Conservation (phyloP, 192 early-diverging fungal species). For the Thoreauomyces humboldtii region DNA sequence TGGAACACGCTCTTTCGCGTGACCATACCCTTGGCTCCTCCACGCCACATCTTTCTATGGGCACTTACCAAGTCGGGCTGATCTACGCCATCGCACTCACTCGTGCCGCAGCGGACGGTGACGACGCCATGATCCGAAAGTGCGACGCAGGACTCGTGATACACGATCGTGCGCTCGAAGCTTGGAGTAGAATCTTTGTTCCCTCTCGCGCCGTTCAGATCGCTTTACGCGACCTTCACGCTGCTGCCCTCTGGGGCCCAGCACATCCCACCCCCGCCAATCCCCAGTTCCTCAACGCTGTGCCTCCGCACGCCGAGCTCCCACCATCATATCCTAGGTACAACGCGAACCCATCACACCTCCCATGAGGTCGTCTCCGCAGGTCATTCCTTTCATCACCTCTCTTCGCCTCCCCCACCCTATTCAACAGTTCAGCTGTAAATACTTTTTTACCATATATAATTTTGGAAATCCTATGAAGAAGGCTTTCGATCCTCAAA, state of each 20-base stretch:
- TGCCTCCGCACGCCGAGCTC: too few relatives aligned
- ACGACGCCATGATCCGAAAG: not conserved
- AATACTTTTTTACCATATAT: too few relatives aligned
- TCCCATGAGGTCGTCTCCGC: too few relatives aligned
- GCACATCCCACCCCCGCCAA: too few relatives aligned
- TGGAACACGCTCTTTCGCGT: not conserved
- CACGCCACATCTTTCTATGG: conserved; percentile 16
- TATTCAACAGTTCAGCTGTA: too few relatives aligned
- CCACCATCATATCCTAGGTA: too few relatives aligned
- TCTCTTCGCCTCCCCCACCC: too few relatives aligned
- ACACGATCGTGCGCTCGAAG: not conserved
- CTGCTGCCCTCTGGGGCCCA: not conserved
- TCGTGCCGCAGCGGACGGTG: not conserved
- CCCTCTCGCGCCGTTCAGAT: not conserved
- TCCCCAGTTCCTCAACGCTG: too few relatives aligned
- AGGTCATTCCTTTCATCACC: too few relatives aligned
- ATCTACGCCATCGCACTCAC: conserved; percentile 16
- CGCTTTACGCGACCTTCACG: not conserved
- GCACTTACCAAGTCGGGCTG: conserved; percentile 15
- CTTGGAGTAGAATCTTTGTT: not conserved
- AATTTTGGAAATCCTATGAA: too few relatives aligned
- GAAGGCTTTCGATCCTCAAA: too few relatives aligned
- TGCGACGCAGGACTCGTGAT: conserved; percentile 6
- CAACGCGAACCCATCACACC: too few relatives aligned
- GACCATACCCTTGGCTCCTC: not conserved